Base-by-base conservation (phyloP, 1,284 basidiomycete genomes). In the Polyporus tsugae region DNA sequence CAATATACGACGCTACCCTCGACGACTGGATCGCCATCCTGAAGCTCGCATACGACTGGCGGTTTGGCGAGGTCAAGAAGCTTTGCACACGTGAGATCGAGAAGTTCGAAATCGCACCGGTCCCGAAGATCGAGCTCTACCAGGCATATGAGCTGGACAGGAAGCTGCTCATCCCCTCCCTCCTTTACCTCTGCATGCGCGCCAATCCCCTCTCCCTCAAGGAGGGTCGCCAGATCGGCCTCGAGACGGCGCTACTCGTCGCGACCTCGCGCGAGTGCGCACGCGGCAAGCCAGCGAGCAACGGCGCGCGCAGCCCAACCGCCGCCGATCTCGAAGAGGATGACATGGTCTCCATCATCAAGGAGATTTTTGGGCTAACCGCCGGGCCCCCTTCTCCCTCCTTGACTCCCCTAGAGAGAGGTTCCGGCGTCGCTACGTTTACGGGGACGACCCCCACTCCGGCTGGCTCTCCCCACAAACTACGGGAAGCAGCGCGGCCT, bases 61-160 rank as follows among this genome's bases (percentile, higher is more conserved):
- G 76, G 0, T 93, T 93, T 77, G 69, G 74, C 1, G 87, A 90
- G 63, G 85, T 93, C 11, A 86, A 89, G 67, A 77, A 78, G 6
- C 85, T 93, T 2, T 86, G 86, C 0, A 79, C 89, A 4, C 85
- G 88, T 11, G 87, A 92, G 68, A 84, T 92, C 0, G 88, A 92
- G 73, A 85, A 82, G 74, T 78, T 87, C 6, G 80, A 83, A 49
- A 84, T 92, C 61, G 83, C 86, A 22, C 88, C 90, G 0, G 84
- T 92, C 55, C 83, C 85, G 55, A 85, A 87, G 49, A 91, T 92
- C 65, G 83, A 85, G 44, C 81, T 88, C 19, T 89, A 89, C 72
- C 83, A 86, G 59, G 74, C 78, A 25, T 87, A 87, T 77, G 78
- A 81, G 0, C 82, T 93, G 67, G 86, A 90, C 75, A 80, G 80